A percentile compares a stretch with the other conserved stretches of the same genome.
Evolutionary conservation across 164 flowering plant species (phyloP).

Genomic region (Litsea cubeba): DNA sequence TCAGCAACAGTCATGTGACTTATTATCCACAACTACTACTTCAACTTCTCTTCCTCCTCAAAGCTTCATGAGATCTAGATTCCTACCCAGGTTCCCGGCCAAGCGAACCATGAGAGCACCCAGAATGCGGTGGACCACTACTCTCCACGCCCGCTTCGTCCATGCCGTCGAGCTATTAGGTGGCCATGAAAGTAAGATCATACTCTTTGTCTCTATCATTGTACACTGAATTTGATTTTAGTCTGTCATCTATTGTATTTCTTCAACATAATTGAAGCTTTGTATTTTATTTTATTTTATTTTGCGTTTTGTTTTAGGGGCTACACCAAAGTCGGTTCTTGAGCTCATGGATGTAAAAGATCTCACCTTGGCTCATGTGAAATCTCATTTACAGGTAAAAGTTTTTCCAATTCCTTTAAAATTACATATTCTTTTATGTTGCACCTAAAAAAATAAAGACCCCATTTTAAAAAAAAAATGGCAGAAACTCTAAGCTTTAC

Average conservation of each 20-base stretch:
- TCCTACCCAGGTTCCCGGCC: conserved; percentile 65
- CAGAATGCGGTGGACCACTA: conserved; percentile 94
- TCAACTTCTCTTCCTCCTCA: conserved; percentile 24
- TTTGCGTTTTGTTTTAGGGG: conserved; percentile 44
- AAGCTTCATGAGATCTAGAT: conserved; percentile 63
- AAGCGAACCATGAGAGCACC: conserved; percentile 91
- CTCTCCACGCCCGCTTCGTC: conserved; percentile 91
- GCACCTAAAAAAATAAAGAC: not conserved
- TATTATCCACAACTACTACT: conserved; percentile 20
- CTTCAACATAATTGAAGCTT: too few species aligned
- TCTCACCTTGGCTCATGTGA: conserved; percentile 97
- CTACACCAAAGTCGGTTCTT: conserved; percentile 96
- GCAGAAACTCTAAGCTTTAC: not conserved
- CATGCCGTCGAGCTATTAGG: conserved; percentile 96
- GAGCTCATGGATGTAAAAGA: conserved; percentile 99
- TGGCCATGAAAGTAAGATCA: conserved; percentile 90
- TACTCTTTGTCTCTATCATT: not conserved
- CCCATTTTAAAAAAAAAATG: not conserved
- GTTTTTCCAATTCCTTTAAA: not conserved
- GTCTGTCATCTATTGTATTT: too few species aligned
- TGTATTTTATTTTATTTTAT: not conserved
- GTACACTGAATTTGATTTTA: not conserved
- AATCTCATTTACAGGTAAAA: conserved; percentile 93
- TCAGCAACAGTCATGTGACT: conserved; percentile 28
- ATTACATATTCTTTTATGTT: not conserved